A percentile compares a stretch with the other conserved stretches of the same genome.
Evolutionary conservation across 495 filamentous ascomycete species (phyloP).

Genomic region (Aspergillus mulundensis): DNA sequence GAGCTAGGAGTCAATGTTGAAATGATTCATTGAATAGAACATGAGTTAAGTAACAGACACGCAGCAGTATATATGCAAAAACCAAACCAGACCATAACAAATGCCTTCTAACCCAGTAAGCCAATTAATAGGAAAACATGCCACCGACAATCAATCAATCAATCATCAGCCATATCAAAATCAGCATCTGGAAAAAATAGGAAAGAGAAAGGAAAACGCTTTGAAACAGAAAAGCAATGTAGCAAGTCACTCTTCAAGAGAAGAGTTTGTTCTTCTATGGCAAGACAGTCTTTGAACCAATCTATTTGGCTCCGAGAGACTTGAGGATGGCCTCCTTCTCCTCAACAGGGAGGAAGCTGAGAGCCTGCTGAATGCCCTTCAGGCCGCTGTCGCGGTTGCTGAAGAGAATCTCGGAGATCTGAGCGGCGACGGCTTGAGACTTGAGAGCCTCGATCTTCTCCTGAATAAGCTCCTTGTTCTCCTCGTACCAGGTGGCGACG

Average conservation of each 20-base stretch:
- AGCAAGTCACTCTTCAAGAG: background rate
- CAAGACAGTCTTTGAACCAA: background rate
- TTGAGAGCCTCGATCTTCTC: conserved; percentile 76
- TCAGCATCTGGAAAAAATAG: conserved; percentile 1
- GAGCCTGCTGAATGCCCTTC: conserved; percentile 79
- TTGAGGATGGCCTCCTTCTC: conserved; percentile 85
- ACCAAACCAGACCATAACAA: conserved; percentile 7
- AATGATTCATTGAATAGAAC: conserved; percentile 1
- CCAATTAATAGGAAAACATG: background rate
- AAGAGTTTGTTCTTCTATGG: background rate
- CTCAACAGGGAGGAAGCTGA: conserved; percentile 78
- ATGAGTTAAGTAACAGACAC: conserved; percentile 7
- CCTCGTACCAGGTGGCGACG: conserved; percentile 95
- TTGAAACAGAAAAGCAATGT: conserved; percentile 10
- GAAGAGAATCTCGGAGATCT: conserved; percentile 75
- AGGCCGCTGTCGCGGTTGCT: conserved; percentile 72
- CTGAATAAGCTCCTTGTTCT: conserved; percentile 78
- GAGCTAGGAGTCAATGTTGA: too few relatives aligned
- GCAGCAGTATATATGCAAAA: conserved; percentile 12
- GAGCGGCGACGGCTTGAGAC: conserved; percentile 68
- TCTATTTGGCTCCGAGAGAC: conserved; percentile 51
- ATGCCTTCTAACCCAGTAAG: conserved; percentile 13
- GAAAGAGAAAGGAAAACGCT: conserved; percentile 14
- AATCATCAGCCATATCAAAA: conserved; percentile 4
- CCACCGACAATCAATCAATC: background rate